Percentiles rank a stretch among this genome's conserved stretches.
Evolutionary conservation across 1,284 basidiomycete genomes (phyloP).

Genomic region (Psilocybe mexicana): DNA sequence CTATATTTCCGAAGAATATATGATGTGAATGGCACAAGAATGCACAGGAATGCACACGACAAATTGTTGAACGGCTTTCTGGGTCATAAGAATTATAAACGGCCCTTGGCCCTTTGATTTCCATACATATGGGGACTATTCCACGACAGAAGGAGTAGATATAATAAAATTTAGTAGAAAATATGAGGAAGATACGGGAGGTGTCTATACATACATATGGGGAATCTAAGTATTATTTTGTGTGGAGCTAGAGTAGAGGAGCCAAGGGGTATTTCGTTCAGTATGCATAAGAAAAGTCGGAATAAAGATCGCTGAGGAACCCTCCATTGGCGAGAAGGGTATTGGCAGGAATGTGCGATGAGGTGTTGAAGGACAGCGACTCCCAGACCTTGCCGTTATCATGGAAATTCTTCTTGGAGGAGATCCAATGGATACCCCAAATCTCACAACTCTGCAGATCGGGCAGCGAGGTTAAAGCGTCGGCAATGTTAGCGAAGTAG

Average conservation of each 20-base stretch:
- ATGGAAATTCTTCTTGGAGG: slow-evolving; percentile 23
- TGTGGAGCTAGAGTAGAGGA: slow-evolving; percentile 1
- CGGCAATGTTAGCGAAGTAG: slow-evolving; percentile 63
- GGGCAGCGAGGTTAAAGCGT: slow-evolving; percentile 53
- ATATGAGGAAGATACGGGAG: neutral
- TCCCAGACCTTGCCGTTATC: slow-evolving; percentile 44
- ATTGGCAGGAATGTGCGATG: slow-evolving; percentile 17
- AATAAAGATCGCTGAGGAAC: slow-evolving; percentile 33
- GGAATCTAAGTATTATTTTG: slow-evolving; percentile 19
- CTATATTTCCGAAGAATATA: neutral
- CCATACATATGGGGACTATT: neutral
- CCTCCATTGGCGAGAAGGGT: slow-evolving; percentile 31
- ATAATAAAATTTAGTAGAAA: slow-evolving; percentile 17
- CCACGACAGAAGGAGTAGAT: slow-evolving; percentile 4
- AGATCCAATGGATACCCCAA: slow-evolving; percentile 67
- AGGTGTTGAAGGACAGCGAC: slow-evolving; percentile 43
- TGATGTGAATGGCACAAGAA: neutral
- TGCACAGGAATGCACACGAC: neutral
- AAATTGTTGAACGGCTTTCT: neutral
- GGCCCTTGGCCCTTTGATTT: neutral
- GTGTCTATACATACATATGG: slow-evolving; percentile 10
- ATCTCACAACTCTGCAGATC: slow-evolving; percentile 66
- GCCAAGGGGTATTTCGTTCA: slow-evolving; percentile 21
- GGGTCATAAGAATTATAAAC: no score
- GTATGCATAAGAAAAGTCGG: slow-evolving; percentile 43